Evolutionary conservation across 306 rosid genomes (phyloP).

Genomic region (Quercus suber): DNA sequence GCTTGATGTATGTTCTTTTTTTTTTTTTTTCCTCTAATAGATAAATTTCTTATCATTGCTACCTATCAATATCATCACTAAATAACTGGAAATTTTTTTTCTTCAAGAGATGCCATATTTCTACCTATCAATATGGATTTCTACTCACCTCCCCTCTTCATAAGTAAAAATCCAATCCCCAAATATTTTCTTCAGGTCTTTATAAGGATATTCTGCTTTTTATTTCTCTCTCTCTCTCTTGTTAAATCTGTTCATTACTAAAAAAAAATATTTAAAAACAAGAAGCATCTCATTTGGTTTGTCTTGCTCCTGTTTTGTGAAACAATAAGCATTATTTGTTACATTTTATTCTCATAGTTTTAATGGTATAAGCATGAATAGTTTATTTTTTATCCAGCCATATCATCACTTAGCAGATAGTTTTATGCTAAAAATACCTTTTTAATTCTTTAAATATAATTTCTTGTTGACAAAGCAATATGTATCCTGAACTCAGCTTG

Average conservation of each 20-base stretch:
- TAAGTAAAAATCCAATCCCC: not conserved
- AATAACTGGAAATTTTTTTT: not conserved
- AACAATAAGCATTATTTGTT: not conserved
- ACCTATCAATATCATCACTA: not conserved
- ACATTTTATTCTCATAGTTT: not conserved
- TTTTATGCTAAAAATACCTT: not conserved
- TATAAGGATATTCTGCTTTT: not conserved
- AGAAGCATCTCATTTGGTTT: not conserved
- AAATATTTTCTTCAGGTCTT: not conserved
- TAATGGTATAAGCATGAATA: not conserved
- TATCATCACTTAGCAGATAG: not conserved
- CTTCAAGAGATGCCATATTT: too few relatives aligned
- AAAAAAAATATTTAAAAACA: not conserved
- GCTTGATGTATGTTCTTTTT: slow-evolving; percentile 67
- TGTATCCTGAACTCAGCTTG: not conserved
- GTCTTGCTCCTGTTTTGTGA: not conserved
- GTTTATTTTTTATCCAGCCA: not conserved
- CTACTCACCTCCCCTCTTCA: not conserved
- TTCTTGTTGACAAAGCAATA: not conserved
- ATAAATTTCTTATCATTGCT: not conserved
- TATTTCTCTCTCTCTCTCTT: not conserved
- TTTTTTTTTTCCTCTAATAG: not conserved
- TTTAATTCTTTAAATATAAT: not conserved
- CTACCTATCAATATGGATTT: not conserved
- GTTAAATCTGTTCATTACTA: not conserved